Evolutionary conservation across 208 protist species (phyloP), one percentile per base, ranked within the genome.

Genomic region (Borovskyia barvae): DNA sequence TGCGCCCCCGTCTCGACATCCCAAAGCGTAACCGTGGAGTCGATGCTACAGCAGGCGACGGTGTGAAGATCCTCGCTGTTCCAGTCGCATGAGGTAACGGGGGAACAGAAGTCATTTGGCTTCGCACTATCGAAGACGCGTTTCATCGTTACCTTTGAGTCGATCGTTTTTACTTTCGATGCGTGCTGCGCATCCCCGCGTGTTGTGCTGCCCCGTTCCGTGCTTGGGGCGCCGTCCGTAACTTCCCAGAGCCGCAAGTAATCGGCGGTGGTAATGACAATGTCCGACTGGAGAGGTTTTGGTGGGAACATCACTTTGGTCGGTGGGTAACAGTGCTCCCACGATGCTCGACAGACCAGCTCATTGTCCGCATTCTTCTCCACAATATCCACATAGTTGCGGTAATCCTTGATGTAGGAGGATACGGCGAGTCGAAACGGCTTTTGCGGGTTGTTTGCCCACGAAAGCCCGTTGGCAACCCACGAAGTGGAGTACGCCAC

Each of bases 51-150:
- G 40, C 98, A 99, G 46, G 93, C 98, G 5, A 99, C 82, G 32
- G 98, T 88, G 59, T 92, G 84, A 2, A 94, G 87, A 68, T 99
- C 93, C 43, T 92, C 87, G 52, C 65, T 81, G 75, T 99, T 99
- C 98, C 98, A 99, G 81, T 99, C 98, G 72, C 99, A 99, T 3
- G 97, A 99, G 11, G 98, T 99, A 9, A 99, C 80, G 8, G 98
- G 98, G 8, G 98, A 98, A 66, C 98, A 99, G 66, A 97, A 99
- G 46, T 99, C 97, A 50, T 94, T 97, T 1, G 84, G 74, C 62
- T 88, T 91, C 3, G 77, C 76, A 56, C 70, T 82, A 55, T 88
- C 87, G 63, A 92, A 94, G 19, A 90, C 82, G 0, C 69, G 93
- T 84, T 90, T 98, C 93, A 93, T 94, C 72, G 83, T 97, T 33